Evolutionary conservation across 2,329 filamentous ascomycete genomes (phyloP).

Genomic region (Arthrobotrys conoides): DNA sequence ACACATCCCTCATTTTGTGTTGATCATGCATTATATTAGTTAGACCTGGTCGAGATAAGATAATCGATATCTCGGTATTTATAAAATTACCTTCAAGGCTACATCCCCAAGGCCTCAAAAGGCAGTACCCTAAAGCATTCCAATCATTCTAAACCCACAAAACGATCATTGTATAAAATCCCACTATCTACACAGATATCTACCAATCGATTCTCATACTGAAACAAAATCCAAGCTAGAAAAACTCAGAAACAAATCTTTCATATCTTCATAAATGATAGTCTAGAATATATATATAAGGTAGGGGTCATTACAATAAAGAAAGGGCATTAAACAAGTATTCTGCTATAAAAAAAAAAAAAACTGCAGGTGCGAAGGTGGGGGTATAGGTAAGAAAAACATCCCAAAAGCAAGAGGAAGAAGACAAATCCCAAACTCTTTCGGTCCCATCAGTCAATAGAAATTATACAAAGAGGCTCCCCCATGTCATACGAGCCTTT

Average conservation of each 20-base stretch:
- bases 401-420: not conserved
- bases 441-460: not conserved
- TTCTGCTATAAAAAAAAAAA: not conserved
- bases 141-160: no score
- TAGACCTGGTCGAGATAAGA: no score
- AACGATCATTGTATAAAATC: no score
- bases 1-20: not conserved
- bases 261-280: constrained; percentile 30
- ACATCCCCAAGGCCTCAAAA: no score
- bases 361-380: not conserved
- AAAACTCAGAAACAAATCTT: not conserved
- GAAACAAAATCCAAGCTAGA: not conserved
- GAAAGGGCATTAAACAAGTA: not conserved
- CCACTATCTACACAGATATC: no score
- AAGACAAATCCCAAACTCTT: not conserved
- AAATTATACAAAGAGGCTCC: not conserved
- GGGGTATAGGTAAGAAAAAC: constrained; percentile 12
- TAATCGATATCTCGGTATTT: no score
- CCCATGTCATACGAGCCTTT: not conserved
- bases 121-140: no score
- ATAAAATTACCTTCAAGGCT: no score
- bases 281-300: constrained; percentile 26
- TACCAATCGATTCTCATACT: no score
- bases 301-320: constrained; percentile 12
- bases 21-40: not conserved